Conservation (phyloP, 2,329 filamentous ascomycete genomes). For the Anthostomella pinea region DNA sequence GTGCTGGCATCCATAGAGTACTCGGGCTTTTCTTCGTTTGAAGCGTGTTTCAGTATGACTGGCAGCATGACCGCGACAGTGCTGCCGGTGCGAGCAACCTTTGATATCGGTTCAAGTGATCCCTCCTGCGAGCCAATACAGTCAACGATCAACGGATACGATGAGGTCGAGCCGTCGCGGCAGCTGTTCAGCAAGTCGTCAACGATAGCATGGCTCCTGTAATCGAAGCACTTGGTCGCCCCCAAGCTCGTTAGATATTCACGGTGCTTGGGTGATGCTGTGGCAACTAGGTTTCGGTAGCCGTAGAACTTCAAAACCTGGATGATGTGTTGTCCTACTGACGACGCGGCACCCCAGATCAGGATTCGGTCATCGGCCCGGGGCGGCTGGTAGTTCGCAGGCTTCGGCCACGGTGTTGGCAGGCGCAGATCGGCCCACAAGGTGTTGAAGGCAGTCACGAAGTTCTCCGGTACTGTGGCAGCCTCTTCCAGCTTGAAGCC, state of each 20-base stretch:
- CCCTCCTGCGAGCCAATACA: slow-evolving; percentile 52
- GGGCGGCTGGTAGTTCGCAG: slow-evolving; percentile 36
- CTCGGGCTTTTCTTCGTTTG: slow-evolving; percentile 43
- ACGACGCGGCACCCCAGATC: slow-evolving; percentile 52
- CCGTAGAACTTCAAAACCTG: slow-evolving; percentile 53
- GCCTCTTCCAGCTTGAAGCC: slow-evolving; percentile 23
- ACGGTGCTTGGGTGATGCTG: slow-evolving; percentile 46
- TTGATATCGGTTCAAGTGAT: slow-evolving; percentile 46
- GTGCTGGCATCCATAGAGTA: slow-evolving; percentile 53
- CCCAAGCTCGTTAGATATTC: slow-evolving; percentile 42
- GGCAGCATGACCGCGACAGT: slow-evolving; percentile 59
- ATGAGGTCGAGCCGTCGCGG: slow-evolving; percentile 17
- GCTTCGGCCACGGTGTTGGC: slow-evolving; percentile 56
- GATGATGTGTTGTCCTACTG: slow-evolving; percentile 48
- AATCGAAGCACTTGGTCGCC: slow-evolving; percentile 47
- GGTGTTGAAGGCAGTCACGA: slow-evolving; percentile 59
- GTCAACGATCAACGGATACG: slow-evolving; percentile 49
- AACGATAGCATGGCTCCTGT: slow-evolving; percentile 36
- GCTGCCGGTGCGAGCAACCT: slow-evolving; percentile 46
- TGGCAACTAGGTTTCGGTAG: slow-evolving; percentile 48
- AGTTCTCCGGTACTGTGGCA: slow-evolving; percentile 52
- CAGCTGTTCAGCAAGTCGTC: slow-evolving; percentile 29
- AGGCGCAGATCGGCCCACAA: slow-evolving; percentile 49
- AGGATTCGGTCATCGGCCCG: slow-evolving; percentile 40
- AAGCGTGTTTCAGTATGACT: slow-evolving; percentile 54